Percentiles rank a stretch among this genome's conserved stretches.
These are phyloP conservation scores for Ophiostoma himal-ulmi DNA, from an alignment of 2,329 filamentous ascomycete genomes.

Conservation along the genomic window DNA sequence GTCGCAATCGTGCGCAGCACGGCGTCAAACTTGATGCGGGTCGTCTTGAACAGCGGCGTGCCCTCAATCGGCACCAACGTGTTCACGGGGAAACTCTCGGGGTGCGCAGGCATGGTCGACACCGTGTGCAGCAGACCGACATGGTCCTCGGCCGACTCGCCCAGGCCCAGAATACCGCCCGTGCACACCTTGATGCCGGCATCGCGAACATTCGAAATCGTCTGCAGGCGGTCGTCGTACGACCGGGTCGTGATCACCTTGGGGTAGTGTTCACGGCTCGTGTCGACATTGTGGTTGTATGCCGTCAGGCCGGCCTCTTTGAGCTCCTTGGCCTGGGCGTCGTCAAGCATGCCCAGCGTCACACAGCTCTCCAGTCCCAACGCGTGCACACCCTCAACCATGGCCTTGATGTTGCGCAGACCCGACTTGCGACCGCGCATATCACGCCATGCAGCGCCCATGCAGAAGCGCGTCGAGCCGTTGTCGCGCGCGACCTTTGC, in stretches of 20 bases:
- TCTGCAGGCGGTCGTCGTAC: conserved; percentile 81
- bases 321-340: conserved; percentile 70
- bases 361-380: conserved; percentile 90
- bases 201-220: conserved; percentile 71
- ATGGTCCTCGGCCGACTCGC: conserved; percentile 72
- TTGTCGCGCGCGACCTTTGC: conserved; percentile 73
- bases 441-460: conserved; percentile 90
- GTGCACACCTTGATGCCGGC: conserved; percentile 88
- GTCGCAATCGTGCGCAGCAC: conserved; percentile 79
- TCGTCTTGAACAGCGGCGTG: conserved; percentile 71
- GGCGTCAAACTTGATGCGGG: conserved; percentile 68
- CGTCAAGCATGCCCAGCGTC: conserved; percentile 90
- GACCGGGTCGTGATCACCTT: conserved; percentile 76
- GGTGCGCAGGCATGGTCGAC: conserved; percentile 71
- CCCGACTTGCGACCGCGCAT: conserved; percentile 86
- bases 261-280: conserved; percentile 82
- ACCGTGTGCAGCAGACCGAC: conserved; percentile 80
- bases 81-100: conserved; percentile 88
- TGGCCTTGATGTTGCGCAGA: conserved; percentile 75
- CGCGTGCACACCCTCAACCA: conserved; percentile 73
- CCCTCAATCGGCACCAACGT: conserved; percentile 86
- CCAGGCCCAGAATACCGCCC: conserved; percentile 79
- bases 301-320: conserved; percentile 80
- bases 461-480: conserved; percentile 87
- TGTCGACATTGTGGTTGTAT: conserved; percentile 94